These are phyloP conservation scores for Brassica nigra DNA, from an alignment of 345 rosid species.

Conservation along the genomic window DNA sequence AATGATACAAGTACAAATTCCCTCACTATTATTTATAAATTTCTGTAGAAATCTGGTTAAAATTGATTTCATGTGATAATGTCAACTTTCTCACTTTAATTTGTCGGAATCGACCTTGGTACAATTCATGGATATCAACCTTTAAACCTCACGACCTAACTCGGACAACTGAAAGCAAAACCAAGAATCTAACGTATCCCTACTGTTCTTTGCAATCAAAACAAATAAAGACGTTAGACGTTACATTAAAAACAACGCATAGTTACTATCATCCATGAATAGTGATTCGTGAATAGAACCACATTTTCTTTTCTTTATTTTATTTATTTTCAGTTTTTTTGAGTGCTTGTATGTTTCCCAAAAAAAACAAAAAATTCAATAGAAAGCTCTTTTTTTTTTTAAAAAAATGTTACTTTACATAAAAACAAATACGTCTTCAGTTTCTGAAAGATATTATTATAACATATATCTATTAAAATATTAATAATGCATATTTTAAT, in stretches of 20 bases:
- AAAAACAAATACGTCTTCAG: background rate
- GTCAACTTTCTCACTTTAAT: background rate
- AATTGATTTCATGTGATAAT: background rate
- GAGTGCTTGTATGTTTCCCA: too few species aligned
- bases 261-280: background rate
- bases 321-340: too few species aligned
- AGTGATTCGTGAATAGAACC: background rate
- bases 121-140: background rate
- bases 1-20: background rate
- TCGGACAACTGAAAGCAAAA: background rate
- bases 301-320: background rate
- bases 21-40: background rate
- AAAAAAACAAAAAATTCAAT: too few species aligned
- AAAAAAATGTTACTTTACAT: background rate
- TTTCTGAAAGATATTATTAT: background rate
- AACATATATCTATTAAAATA: background rate
- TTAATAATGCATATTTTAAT: background rate
- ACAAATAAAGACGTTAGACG: background rate
- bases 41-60: background rate
- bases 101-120: background rate
- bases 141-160: background rate
- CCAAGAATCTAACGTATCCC: background rate
- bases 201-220: background rate
- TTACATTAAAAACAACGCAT: background rate
- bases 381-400: too few species aligned